Evolutionary conservation across 495 filamentous ascomycete genomes (phyloP), one percentile per base, ranked within the genome.

Genomic region (Zalerion maritima): DNA sequence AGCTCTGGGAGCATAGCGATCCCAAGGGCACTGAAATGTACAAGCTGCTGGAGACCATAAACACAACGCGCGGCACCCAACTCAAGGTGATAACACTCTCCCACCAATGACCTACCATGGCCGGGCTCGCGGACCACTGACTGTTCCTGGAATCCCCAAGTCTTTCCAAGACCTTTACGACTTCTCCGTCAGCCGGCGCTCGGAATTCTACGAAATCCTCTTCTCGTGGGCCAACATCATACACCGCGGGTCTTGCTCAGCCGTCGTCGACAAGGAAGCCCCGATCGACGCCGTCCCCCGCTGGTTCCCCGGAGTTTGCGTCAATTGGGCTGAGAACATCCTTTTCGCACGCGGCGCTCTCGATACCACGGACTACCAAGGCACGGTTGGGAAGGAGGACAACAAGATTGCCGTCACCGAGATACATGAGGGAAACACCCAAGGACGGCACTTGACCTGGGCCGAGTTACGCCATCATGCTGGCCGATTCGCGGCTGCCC

Each of bases 321-420:
- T 76, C 40, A 80, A 77, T 46, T 77, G 60, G 40, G 63, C 72
- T 22, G 75, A 80, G 49, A 78, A 78, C 43, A 43, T 73, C 19
- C 55, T 77, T 17, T 76, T 51, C 50, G 58, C 64, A 19, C 45
- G 55, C 9, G 23, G 21, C 5, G 38, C 50, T 10, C 24, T 45
- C 2, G 45, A 46, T 14, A 40, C 38, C 15, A 46, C 52, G 18
- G 29, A 46, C 15, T 17, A 16, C n/a, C 43, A 50, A 8, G 52
- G 52, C 4, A 73, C 47, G 5, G 28, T 36, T 20, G 58, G 63
- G 20, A 87, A 87, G 52, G 77, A 81, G 41, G 75, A 83, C 30
- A 40, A 36, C 29, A 80, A 74, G 42, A 57, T 79, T 23, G 78
- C 75, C 14, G 32, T 75, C 19, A 80, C 71, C n/a, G 71, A 78